Evolutionary conservation across 306 rosid species (phyloP).

Genomic region (Vachellia collinsii): DNA sequence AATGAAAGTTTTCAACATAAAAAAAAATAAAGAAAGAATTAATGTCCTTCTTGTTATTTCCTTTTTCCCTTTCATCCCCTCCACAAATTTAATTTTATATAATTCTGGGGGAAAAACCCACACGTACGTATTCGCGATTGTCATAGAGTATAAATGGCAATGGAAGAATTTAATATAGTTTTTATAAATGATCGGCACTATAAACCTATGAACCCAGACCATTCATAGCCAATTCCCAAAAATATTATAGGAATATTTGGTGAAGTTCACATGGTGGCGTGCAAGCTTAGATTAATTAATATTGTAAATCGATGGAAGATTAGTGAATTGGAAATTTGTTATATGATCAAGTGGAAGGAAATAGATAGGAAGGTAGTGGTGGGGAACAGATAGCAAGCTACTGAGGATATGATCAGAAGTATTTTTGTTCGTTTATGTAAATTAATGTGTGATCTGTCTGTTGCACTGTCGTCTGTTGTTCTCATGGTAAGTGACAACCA

Average conservation of each 20-base stretch:
- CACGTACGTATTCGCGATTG: neutral
- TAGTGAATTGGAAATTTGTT: neutral
- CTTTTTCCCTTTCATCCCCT: neutral
- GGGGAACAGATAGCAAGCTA: neutral
- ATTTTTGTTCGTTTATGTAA: conserved; percentile 6
- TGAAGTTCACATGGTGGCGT: conserved; percentile 16
- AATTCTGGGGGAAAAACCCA: neutral
- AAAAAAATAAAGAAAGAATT: neutral
- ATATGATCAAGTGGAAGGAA: neutral
- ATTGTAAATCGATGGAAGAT: neutral
- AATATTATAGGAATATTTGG: neutral
- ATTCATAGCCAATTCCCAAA: too few species aligned
- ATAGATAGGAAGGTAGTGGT: neutral
- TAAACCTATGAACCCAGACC: neutral
- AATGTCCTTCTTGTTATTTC: neutral
- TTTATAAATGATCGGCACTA: neutral
- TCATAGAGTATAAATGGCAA: neutral
- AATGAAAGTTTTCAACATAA: neutral
- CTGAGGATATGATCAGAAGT: neutral
- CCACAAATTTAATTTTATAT: neutral
- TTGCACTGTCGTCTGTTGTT: neutral
- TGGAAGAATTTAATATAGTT: neutral
- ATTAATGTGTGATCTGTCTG: neutral
- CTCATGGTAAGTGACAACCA: conserved; percentile 20
- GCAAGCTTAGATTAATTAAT: conserved; percentile 9